Percentiles rank a stretch among this genome's conserved stretches.
Evolutionary conservation across 2,329 filamentous ascomycete species (phyloP).

Genomic region (Boeremia lycopersici): DNA sequence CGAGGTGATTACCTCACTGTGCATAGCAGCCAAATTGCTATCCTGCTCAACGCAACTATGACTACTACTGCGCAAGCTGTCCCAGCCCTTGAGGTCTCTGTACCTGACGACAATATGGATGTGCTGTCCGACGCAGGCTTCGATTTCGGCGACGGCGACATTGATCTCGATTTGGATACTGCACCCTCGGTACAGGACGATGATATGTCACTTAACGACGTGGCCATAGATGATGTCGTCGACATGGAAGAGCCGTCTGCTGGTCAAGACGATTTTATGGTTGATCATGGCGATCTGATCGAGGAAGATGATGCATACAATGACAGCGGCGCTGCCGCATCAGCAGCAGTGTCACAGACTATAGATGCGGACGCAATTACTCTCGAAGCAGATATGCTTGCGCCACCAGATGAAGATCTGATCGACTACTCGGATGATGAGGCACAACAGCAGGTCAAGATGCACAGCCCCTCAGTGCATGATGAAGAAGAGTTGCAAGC

Average conservation of each 20-base stretch:
- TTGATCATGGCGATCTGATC: slow-evolving; percentile 42
- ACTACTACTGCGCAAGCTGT: slow-evolving; percentile 29
- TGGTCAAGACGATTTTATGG: slow-evolving; percentile 47
- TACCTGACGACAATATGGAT: slow-evolving; percentile 61
- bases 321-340: slow-evolving; percentile 8
- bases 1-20: slow-evolving; percentile 2
- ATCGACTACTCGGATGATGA: slow-evolving; percentile 47
- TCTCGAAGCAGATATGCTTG: slow-evolving; percentile 10
- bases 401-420: slow-evolving; percentile 35
- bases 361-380: background rate
- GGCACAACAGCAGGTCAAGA: slow-evolving; percentile 22
- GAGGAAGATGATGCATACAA: slow-evolving; percentile 32
- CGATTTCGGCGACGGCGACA: slow-evolving; percentile 60
- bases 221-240: slow-evolving; percentile 32
- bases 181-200: slow-evolving; percentile 45
- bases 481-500: slow-evolving; percentile 6
- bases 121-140: slow-evolving; percentile 56
- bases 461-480: slow-evolving; percentile 1
- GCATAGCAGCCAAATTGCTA: background rate
- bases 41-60: slow-evolving; percentile 20
- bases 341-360: slow-evolving; percentile 12
- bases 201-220: slow-evolving; percentile 64
- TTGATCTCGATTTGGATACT: slow-evolving; percentile 61
- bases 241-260: slow-evolving; percentile 22
- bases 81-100: slow-evolving; percentile 39